Conservation (phyloP, 768 basidiomycete genomes). For the Podaxis rugospora region DNA sequence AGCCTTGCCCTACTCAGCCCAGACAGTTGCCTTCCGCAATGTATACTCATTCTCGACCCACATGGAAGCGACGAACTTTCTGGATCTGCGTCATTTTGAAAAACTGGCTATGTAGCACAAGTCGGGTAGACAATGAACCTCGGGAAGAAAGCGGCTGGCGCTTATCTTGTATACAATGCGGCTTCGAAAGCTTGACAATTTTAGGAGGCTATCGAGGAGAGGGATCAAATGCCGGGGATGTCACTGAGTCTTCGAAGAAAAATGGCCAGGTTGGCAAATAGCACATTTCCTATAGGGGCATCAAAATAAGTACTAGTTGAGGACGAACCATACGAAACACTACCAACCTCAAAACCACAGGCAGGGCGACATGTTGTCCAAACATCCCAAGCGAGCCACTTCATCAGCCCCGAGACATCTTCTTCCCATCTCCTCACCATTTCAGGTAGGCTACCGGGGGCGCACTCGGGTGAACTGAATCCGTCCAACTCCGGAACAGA, state of each 20-base stretch:
- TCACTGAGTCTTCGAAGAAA: constrained; percentile 13
- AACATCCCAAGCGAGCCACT: constrained; percentile 49
- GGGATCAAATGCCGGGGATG: not conserved
- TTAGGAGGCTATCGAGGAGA: not conserved
- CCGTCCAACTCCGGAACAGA: not conserved
- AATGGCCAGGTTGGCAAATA: constrained; percentile 42
- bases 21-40: no score
- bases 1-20: no score
- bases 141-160: no score
- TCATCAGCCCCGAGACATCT: constrained; percentile 40
- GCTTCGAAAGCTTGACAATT: not conserved
- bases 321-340: not conserved
- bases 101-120: no score
- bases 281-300: constrained; percentile 32
- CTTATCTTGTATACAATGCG: not conserved
- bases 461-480: not conserved
- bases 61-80: no score
- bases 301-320: not conserved
- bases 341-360: constrained; percentile 40
- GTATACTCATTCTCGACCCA: no score
- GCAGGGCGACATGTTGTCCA: constrained; percentile 46
- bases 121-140: no score
- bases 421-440: constrained; percentile 39
- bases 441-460: not conserved
- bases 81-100: no score